Base-by-base conservation (phyloP, 352 stramenopile species). In the Pythium rhizo-oryzae region DNA sequence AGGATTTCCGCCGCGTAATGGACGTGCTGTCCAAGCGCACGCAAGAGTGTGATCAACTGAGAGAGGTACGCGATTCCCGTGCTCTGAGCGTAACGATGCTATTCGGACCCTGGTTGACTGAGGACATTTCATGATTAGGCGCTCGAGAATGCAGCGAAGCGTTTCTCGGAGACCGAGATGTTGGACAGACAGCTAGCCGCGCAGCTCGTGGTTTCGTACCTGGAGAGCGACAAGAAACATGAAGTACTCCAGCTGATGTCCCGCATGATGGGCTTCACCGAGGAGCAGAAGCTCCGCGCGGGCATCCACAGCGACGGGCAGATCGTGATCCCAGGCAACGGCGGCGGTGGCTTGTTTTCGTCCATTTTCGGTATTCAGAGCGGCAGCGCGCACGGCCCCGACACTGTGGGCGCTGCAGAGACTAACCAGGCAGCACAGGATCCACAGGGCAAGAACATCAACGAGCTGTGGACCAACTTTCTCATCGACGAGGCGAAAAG, bases 161-260 rank as follows among this genome's bases (percentile, higher is more conserved):
- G 84, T 28, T 90, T 90, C 19, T 80, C 75, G 0, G 80, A 90
- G 21, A 75, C 72, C 8, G 81, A 92, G 9, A 75, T 89, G 11
- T 56, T 93, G 1, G 83, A 93, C 69, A 91, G 91, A 65, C 77
- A 82, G 15, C 73, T 93, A 25, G 85, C 83, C 4, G 83, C 85
- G 4, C 78, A 93, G 62, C 75, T 93, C 35, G 81, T 93, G 63
- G 85, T 93, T 8, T 81, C 85, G 39, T 93, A 92, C 18, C 67
- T 84, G 11, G 81, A 90, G 54, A 90, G 80, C 25, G 75, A 83
- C 54, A 90, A 90, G 63, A 93, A 91, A 64, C 65, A 76, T 13
- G 83, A 93, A 52, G 76, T 93, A 30, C 66, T 92, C 23, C 77
- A 87, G 56, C 68, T 93, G 13, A 93, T 93, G 61, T 79, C 85